Base-by-base conservation (phyloP, 2,329 filamentous ascomycete species). In the Trichoderma guizhouense region DNA sequence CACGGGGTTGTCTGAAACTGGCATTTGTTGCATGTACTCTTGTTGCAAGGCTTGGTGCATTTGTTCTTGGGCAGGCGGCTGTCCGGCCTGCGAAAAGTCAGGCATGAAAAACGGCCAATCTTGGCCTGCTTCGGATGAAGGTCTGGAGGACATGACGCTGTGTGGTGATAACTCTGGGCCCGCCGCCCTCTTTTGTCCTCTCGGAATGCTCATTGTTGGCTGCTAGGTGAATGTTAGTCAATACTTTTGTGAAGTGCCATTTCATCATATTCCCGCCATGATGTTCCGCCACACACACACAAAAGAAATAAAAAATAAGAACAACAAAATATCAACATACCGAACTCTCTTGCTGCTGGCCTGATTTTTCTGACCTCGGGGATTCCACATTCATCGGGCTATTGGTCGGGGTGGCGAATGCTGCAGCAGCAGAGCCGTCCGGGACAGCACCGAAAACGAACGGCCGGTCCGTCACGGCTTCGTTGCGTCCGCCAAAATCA, bases 361-460 rank as follows among this genome's bases (percentile, higher is more conserved):
- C 73, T 74, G 5, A 78, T 75, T 66, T 75, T 79, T 64, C 81
- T 78, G 2, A 80, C 78, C 72, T 83, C 82, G 73, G 82, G 81
- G 32, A 82, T 15, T 77, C 76, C 5, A 75, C 83, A 69, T 82
- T 77, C 11, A 73, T 67, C 43, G 74, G 77, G 15, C 72, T 73
- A 12, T 71, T 74, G 39, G 74, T 76, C 15, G 76, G 66, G 12
- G 80, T 82, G 71, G 83, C 85, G 71, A 83, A 85, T 6, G 76
- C 62, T 9, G 80, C 82, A 69, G 83, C 85, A 71, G 83, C 85
- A 7, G 89, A 88, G 73, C 88, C 91, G 75, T 85, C 89, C 2
- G 87, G 86, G 9, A 86, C 86, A 75, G 87, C 88, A 18, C 87
- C 85, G 76, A 91, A 90, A 74, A 89, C 86, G 75, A 90, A 88